A percentile compares a stretch with the other conserved stretches of the same genome.
Conservation (phyloP, 2,329 filamentous ascomycete genomes). For the Paramyrothecium sp. region DNA sequence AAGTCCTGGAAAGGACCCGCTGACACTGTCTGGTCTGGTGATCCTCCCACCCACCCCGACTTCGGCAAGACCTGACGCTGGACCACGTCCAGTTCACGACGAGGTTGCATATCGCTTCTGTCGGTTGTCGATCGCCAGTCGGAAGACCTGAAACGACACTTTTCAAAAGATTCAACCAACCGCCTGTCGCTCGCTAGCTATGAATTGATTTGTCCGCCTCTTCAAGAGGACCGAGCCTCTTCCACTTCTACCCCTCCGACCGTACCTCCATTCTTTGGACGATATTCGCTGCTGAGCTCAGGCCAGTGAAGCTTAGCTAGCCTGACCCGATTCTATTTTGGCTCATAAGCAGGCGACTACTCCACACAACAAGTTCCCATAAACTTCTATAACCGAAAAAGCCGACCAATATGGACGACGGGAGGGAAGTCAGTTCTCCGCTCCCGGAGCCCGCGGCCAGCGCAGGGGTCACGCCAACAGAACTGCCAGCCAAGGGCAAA, state of each 20-base stretch:
- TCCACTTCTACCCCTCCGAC: not conserved
- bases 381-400: too few relatives aligned
- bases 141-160: not conserved
- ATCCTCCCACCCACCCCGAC: not conserved
- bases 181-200: not conserved
- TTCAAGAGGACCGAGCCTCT: not conserved
- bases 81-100: not conserved
- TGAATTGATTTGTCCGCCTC: not conserved
- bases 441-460: conserved; percentile 21
- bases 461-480: conserved; percentile 17
- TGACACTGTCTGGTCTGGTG: conserved; percentile 7
- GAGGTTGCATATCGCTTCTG: not conserved
- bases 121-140: not conserved
- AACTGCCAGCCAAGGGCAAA: conserved; percentile 53
- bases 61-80: not conserved
- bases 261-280: not conserved
- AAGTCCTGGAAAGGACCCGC: conserved; percentile 5
- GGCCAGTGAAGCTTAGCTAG: too few relatives aligned
- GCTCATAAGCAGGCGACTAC: too few relatives aligned
- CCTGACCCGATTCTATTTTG: too few relatives aligned
- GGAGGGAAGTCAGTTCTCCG: conserved; percentile 19
- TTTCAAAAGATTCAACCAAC: not conserved
- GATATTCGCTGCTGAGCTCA: too few relatives aligned
- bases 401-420: conserved; percentile 17
- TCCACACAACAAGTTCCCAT: too few relatives aligned